A percentile compares a stretch with the other conserved stretches of the same genome.
These are phyloP conservation scores for Cordyceps cateniannulata DNA, from an alignment of 2,329 filamentous ascomycete genomes.

Conservation along the genomic window DNA sequence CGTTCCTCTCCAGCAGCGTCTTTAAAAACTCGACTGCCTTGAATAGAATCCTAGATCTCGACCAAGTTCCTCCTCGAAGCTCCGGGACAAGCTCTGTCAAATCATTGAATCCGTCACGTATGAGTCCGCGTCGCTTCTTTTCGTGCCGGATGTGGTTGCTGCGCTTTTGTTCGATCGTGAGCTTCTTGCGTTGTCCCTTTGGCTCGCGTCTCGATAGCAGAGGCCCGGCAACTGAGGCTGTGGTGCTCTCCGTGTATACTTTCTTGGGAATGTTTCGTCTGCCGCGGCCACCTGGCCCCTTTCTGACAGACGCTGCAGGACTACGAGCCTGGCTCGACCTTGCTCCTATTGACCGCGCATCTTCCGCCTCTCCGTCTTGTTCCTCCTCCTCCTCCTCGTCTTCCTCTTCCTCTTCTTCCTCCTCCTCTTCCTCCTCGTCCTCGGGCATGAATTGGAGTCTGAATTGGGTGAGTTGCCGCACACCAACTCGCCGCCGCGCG, in stretches of 20 bases:
- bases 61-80: constrained; percentile 7
- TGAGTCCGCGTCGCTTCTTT: constrained; percentile 10
- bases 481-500: not conserved
- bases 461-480: constrained; percentile 9
- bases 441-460: not conserved
- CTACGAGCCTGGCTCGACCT: not conserved
- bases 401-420: not conserved
- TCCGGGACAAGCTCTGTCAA: constrained; percentile 10
- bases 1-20: constrained; percentile 4
- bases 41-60: constrained; percentile 8
- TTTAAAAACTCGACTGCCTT: constrained; percentile 5
- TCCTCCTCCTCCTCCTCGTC: constrained; percentile 3
- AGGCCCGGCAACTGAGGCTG: not conserved
- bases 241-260: not conserved
- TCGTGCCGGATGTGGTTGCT: constrained; percentile 13
- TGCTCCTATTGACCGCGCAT: not conserved
- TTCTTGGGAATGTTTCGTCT: not conserved
- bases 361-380: not conserved
- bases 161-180: constrained; percentile 11
- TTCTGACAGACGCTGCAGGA: not conserved
- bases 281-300: not conserved
- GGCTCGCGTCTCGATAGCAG: not conserved
- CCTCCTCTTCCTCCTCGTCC: not conserved
- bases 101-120: constrained; percentile 8
- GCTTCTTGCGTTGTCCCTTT: not conserved